Evolutionary conservation across 192 early-diverging fungal species (phyloP).

Genomic region (Glomus cerebriforme): DNA sequence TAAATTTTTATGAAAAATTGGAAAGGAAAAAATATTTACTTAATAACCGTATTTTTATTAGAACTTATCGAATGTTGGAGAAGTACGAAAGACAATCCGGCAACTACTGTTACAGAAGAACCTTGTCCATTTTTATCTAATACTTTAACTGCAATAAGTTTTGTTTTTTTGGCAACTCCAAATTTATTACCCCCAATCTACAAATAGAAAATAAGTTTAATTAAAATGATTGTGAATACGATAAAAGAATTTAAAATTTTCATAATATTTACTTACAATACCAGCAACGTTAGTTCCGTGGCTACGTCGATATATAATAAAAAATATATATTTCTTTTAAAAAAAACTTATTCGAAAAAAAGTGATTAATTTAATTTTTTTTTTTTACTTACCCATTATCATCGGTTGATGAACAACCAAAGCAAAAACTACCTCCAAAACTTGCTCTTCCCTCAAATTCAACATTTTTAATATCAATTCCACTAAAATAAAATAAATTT

Average conservation of each 20-base stretch:
- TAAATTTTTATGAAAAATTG: constrained; percentile 23
- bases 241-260: not conserved
- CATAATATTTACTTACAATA: constrained; percentile 43
- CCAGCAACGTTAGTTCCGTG: constrained; percentile 88
- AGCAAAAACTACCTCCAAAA: constrained; percentile 54
- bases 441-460: constrained; percentile 78
- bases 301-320: not conserved
- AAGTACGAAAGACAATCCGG: constrained; percentile 62
- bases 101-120: constrained; percentile 46
- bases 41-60: constrained; percentile 15
- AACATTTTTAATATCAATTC: constrained; percentile 57
- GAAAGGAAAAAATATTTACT: constrained; percentile 25
- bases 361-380: not conserved
- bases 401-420: constrained; percentile 45
- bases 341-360: not conserved
- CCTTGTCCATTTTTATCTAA: constrained; percentile 52
- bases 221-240: not conserved
- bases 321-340: too few species aligned
- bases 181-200: constrained; percentile 60
- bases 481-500: constrained; percentile 44
- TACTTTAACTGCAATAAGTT: constrained; percentile 62
- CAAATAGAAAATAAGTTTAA: not conserved
- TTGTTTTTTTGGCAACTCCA: constrained; percentile 62
- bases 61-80: not conserved
- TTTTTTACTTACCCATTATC: constrained; percentile 46